A percentile compares a stretch with the other conserved stretches of the same genome.
These are phyloP conservation scores for Flaveria ramosissima DNA, from an alignment of 129 eudicot species.

Conservation along the genomic window DNA sequence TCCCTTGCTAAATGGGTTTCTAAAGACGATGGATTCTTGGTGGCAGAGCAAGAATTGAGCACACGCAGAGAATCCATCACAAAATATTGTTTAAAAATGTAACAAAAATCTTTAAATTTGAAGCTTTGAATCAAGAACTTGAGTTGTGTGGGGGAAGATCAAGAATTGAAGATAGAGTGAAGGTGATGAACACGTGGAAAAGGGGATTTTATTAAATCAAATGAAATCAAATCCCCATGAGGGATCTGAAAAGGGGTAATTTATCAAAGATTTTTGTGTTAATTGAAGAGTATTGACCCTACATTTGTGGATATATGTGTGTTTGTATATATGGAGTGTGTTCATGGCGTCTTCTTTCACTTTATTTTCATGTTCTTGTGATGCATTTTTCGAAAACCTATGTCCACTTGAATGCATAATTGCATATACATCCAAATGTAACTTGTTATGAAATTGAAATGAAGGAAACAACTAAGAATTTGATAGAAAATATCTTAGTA, in stretches of 20 bases:
- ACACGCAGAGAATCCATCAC: slow-evolving; percentile 62
- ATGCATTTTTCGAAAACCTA: neutral
- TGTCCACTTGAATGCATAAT: neutral
- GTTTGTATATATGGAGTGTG: slow-evolving; percentile 3
- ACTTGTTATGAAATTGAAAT: neutral
- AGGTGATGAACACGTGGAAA: slow-evolving; percentile 34
- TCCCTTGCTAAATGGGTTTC: slow-evolving; percentile 35
- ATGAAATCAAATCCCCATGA: slow-evolving; percentile 41
- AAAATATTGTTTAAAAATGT: neutral
- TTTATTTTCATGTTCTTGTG: slow-evolving; percentile 14
- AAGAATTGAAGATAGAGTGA: slow-evolving; percentile 12
- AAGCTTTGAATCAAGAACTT: neutral
- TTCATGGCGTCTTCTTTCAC: slow-evolving; percentile 30
- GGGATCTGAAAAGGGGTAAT: slow-evolving; percentile 21
- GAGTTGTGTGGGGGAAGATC: slow-evolving; percentile 19
- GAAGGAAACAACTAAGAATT: neutral
- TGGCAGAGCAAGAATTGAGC: slow-evolving; percentile 39
- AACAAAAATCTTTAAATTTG: neutral
- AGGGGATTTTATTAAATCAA: slow-evolving; percentile 16
- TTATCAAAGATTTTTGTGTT: slow-evolving; percentile 30
- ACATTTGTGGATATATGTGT: slow-evolving; percentile 31
- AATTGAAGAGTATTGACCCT: slow-evolving; percentile 18
- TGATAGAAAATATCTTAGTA: neutral
- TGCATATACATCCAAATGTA: neutral
- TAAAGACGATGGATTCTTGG: slow-evolving; percentile 30